phyloP scores from a whole-genome alignment of 139 green algal species.

The Chlamydomonas sphaeroides region DNA sequence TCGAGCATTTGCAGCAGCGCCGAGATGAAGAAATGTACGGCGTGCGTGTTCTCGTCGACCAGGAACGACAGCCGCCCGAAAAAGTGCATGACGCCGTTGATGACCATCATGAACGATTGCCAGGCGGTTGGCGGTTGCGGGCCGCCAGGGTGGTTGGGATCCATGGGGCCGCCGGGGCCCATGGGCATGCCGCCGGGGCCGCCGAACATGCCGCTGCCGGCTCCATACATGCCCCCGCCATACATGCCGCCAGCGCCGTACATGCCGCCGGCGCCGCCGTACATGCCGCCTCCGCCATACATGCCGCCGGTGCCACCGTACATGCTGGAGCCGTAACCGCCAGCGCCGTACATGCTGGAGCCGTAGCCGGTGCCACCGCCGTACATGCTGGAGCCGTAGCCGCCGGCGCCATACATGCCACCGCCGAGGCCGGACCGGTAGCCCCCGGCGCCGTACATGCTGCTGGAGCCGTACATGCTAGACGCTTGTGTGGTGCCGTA shows the following conservation, averaged over 20 bases:
- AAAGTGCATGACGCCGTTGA: slow-evolving; percentile 90
- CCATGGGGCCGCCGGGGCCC: slow-evolving; percentile 43
- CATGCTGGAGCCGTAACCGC: slow-evolving; percentile 48
- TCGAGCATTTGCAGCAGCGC: slow-evolving; percentile 96
- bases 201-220: slow-evolving; percentile 26
- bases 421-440: slow-evolving; percentile 16
- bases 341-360: slow-evolving; percentile 42
- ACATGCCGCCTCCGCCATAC: slow-evolving; percentile 57
- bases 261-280: slow-evolving; percentile 32
- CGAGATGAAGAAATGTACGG: slow-evolving; percentile 98
- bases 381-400: slow-evolving; percentile 55
- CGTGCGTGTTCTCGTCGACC: slow-evolving; percentile 98
- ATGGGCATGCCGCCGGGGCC: slow-evolving; percentile 4
- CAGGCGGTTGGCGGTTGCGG: slow-evolving; percentile 69
- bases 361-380: slow-evolving; percentile 51
- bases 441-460: not conserved
- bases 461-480: no score
- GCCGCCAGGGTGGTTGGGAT: slow-evolving; percentile 50
- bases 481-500: no score
- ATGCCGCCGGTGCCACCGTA: slow-evolving; percentile 46
- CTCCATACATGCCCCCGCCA: slow-evolving; percentile 37
- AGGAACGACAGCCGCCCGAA: slow-evolving; percentile 97
- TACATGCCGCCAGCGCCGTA: slow-evolving; percentile 46
- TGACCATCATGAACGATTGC: slow-evolving; percentile 77
- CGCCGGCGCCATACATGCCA: slow-evolving; percentile 57